phyloP scores from a whole-genome alignment of 2,329 filamentous ascomycete genomes.

The Paracoccidioides brasiliensis region DNA sequence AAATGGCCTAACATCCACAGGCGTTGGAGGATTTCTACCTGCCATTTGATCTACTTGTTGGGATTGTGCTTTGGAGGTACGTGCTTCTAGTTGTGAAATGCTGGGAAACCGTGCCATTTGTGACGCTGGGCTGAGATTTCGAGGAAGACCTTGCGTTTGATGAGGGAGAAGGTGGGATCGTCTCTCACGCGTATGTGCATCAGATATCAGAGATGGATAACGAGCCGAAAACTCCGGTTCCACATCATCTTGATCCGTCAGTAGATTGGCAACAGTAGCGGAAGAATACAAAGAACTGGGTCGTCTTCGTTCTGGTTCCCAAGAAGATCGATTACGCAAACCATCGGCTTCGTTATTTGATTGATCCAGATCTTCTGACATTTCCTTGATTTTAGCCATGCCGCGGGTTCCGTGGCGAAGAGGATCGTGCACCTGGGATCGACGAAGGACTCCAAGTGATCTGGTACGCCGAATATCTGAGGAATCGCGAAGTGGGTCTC shows the following conservation, averaged over 20 bases:
- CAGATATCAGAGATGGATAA: constrained; percentile 24
- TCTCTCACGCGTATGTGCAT: constrained; percentile 1
- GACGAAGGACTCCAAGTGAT: constrained; percentile 1
- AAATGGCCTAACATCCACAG: not conserved
- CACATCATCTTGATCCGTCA: constrained; percentile 22
- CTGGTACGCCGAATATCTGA: constrained; percentile 6
- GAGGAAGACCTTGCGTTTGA: not conserved
- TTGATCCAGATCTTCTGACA: not conserved
- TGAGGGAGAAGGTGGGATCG: not conserved
- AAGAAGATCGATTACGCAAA: not conserved
- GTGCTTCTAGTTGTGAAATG: constrained; percentile 9
- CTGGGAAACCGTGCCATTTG: constrained; percentile 10
- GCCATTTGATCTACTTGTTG: not conserved
- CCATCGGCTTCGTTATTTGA: not conserved
- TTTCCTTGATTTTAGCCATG: not conserved
- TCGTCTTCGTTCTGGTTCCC: not conserved
- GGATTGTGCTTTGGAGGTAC: not conserved
- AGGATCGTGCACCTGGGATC: not conserved
- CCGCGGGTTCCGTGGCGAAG: not conserved
- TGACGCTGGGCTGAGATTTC: constrained; percentile 2
- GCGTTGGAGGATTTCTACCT: not conserved
- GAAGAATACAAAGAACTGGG: not conserved
- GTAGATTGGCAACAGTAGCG: constrained; percentile 4
- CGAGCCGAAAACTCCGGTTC: constrained; percentile 21
- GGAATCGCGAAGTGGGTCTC: not conserved